A percentile compares a stretch with the other conserved stretches of the same genome.
Evolutionary conservation across 2,329 filamentous ascomycete species (phyloP).

Genomic region (Plectosphaerella plurivora): DNA sequence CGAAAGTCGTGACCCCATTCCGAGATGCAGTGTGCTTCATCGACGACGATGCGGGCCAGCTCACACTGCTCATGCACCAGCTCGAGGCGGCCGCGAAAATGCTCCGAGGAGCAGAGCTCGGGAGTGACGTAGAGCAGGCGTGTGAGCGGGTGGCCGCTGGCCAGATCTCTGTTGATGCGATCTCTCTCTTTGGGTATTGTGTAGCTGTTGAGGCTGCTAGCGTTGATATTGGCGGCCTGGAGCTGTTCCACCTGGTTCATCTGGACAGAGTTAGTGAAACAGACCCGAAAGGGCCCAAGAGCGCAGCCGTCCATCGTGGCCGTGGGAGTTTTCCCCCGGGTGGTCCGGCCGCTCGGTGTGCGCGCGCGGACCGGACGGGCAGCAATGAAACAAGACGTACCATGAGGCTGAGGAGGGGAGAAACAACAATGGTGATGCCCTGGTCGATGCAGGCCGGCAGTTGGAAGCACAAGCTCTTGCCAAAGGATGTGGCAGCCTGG

Average conservation of each 20-base stretch:
- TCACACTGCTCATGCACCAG: constrained; percentile 76
- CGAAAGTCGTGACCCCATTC: constrained; percentile 99
- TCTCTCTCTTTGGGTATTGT: constrained; percentile 62
- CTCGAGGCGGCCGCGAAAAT: constrained; percentile 70
- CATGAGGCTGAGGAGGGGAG: constrained; percentile 86
- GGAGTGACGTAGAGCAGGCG: constrained; percentile 90
- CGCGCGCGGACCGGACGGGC: too few species aligned
- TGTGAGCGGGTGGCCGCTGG: constrained; percentile 79
- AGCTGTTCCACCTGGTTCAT: constrained; percentile 89
- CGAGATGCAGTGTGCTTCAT: constrained; percentile 95
- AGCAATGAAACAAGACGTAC: constrained; percentile 33
- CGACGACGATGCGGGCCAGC: constrained; percentile 82
- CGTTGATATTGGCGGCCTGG: constrained; percentile 67
- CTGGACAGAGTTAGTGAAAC: constrained; percentile 33
- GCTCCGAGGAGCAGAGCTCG: constrained; percentile 74
- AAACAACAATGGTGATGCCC: constrained; percentile 88
- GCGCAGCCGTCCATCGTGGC: too few species aligned
- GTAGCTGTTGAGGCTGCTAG: constrained; percentile 83
- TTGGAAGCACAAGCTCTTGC: constrained; percentile 91
- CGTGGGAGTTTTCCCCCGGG: too few species aligned
- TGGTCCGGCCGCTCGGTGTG: too few species aligned
- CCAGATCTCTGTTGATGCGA: constrained; percentile 73
- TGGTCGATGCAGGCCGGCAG: constrained; percentile 82
- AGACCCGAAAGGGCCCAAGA: too few species aligned
- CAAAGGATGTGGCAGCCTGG: constrained; percentile 86